Conservation (phyloP, 345 rosid genomes). For the Pistacia integerrima region DNA sequence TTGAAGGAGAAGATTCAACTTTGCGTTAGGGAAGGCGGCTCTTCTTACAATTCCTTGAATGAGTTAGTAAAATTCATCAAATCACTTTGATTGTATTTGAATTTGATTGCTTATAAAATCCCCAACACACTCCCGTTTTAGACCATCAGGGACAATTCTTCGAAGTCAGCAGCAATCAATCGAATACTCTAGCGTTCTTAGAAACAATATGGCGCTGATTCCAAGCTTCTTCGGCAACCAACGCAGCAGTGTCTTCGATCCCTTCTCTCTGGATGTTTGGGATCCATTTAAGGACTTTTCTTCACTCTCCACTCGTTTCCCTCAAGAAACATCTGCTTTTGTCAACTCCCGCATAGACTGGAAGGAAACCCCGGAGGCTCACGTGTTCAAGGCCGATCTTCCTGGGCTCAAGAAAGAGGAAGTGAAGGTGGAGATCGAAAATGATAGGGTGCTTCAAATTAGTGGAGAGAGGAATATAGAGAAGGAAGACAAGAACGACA, state of each 20-base stretch:
- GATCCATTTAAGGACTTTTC: constrained; percentile 8
- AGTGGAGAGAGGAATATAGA: constrained; percentile 21
- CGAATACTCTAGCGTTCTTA: background rate
- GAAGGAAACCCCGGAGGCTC: constrained; percentile 12
- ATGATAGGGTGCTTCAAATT: constrained; percentile 16
- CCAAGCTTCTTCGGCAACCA: constrained; percentile 17
- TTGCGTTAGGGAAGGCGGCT: constrained; percentile 19
- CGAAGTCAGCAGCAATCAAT: background rate
- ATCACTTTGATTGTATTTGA: constrained; percentile 2
- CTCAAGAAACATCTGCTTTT: constrained; percentile 12
- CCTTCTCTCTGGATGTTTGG: constrained; percentile 6
- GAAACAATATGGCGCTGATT: constrained; percentile 11
- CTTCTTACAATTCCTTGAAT: constrained; percentile 24
- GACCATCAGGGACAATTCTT: too few relatives aligned
- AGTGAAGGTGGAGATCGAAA: constrained; percentile 18
- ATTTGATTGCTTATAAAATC: background rate
- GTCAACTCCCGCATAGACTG: constrained; percentile 17
- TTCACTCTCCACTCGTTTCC: background rate
- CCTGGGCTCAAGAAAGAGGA: constrained; percentile 24
- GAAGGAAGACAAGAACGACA: constrained; percentile 27
- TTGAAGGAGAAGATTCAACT: constrained; percentile 22
- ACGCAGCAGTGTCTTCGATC: constrained; percentile 13
- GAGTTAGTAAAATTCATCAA: constrained; percentile 14
- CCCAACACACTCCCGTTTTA: background rate
- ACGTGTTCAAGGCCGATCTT: constrained; percentile 15